These are phyloP conservation scores for Eucalyptus leucophloia DNA, from an alignment of 345 rosid species.

Conservation along the genomic window DNA sequence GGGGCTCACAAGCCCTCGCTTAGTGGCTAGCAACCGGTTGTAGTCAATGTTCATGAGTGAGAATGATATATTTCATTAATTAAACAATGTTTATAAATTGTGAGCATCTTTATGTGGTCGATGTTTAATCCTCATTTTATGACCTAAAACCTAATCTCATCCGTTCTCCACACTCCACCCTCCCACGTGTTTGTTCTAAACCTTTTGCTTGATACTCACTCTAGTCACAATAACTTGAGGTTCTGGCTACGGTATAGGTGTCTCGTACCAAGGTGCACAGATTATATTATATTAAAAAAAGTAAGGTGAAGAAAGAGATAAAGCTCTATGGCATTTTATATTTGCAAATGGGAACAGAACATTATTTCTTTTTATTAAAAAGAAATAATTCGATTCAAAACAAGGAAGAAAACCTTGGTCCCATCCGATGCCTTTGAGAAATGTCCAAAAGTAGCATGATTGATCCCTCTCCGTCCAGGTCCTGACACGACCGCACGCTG, in stretches of 20 bases:
- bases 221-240: neutral
- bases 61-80: neutral
- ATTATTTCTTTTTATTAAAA: neutral
- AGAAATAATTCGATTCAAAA: neutral
- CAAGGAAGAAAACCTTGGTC: neutral
- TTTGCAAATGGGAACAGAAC: neutral
- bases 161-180: neutral
- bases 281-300: neutral
- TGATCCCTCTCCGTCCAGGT: neutral
- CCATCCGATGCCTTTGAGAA: neutral
- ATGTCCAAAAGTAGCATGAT: neutral
- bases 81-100: neutral
- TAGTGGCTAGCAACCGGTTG: fast-evolving
- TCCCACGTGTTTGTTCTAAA: neutral
- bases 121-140: neutral
- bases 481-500: neutral
- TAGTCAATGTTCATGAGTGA: neutral
- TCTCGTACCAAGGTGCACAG: neutral
- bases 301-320: neutral
- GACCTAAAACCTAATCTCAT: neutral
- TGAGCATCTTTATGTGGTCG: neutral
- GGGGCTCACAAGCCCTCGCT: neutral
- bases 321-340: neutral
- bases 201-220: neutral
- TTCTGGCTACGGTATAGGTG: neutral